Evolutionary conservation across 306 rosid species (phyloP), one percentile per base, ranked within the genome.

Genomic region (Prunus armeniaca): DNA sequence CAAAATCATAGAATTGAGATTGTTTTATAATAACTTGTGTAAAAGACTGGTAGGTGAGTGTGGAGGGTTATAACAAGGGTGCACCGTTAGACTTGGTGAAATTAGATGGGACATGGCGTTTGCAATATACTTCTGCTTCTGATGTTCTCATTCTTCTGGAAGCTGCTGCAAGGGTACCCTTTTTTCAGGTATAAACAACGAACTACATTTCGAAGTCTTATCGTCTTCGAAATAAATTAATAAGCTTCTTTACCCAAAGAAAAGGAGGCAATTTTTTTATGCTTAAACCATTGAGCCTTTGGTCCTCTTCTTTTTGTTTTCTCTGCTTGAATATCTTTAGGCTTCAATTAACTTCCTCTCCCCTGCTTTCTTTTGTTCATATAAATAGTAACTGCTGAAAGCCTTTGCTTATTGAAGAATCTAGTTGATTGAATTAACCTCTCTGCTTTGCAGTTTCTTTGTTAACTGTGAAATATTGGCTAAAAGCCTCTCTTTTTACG

Each of bases 81-180:
- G 56, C 71, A 3, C 95, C 95, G 3, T 78, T 92, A 83, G 84
- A 89, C 79, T 76, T 92, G 55, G 51, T 69, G 71, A 86, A 76
- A 52, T 77, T 94, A 81, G 90, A 94, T 67, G 97, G 97, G 72
- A 94, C 97, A 4, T 94, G 98, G 98, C 93, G 98, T 57, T 85
- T 94, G 27, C 95, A 92, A 68, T 94, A 90, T 55, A 94, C 98
- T 43, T 91, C 97, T 14, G 97, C 98, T 49, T 80, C 96, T 61
- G 98, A 94, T 85, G 97, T 94, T 79, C 95, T 92, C 71, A 46
- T 90, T 81, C 96, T 94, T 76, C 72, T 94, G 41, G 86, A 94
- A 85, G 97, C 98, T 65, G 96, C 98, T 65, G 87, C 87, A 24
- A 86, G 86, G 45, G 84, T 94, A 65, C 96, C 97, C 72, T 94